These are phyloP conservation scores for Fusarium circinatum DNA, from an alignment of 2,329 filamentous ascomycete species.

Conservation along the genomic window DNA sequence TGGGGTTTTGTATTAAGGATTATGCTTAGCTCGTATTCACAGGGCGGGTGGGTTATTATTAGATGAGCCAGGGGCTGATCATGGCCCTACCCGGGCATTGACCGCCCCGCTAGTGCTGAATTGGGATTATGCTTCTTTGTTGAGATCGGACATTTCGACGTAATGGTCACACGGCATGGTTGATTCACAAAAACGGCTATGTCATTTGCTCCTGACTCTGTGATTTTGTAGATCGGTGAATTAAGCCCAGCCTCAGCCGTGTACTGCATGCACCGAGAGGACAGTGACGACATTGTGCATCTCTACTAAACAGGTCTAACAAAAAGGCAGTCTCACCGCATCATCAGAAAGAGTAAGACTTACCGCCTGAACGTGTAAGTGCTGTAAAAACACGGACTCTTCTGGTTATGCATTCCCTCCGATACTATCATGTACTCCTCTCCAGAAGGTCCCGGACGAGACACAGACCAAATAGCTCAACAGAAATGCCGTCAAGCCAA, in stretches of 20 bases:
- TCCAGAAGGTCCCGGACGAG: background rate
- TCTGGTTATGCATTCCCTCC: background rate
- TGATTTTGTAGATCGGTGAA: background rate
- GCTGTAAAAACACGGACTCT: background rate
- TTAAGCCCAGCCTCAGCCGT: background rate
- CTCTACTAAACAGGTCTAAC: background rate
- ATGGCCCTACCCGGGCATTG: background rate
- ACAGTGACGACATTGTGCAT: background rate
- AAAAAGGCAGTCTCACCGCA: background rate
- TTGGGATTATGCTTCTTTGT: background rate
- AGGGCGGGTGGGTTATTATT: background rate
- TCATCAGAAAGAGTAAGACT: background rate
- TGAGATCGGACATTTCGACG: background rate
- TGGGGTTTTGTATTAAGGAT: background rate
- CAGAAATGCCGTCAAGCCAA: conserved; percentile 12
- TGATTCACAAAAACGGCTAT: background rate
- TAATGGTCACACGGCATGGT: background rate
- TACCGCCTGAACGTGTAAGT: background rate
- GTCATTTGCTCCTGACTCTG: background rate
- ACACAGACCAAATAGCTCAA: background rate
- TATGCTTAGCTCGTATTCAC: conserved; percentile 14
- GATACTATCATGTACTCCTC: background rate
- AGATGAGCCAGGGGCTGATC: background rate
- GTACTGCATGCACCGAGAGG: background rate
- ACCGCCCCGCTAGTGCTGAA: background rate